A percentile compares a stretch with the other conserved stretches of the same genome.
phyloP scores from a whole-genome alignment of 2,329 filamentous ascomycete species.

The Fusarium nanum region DNA sequence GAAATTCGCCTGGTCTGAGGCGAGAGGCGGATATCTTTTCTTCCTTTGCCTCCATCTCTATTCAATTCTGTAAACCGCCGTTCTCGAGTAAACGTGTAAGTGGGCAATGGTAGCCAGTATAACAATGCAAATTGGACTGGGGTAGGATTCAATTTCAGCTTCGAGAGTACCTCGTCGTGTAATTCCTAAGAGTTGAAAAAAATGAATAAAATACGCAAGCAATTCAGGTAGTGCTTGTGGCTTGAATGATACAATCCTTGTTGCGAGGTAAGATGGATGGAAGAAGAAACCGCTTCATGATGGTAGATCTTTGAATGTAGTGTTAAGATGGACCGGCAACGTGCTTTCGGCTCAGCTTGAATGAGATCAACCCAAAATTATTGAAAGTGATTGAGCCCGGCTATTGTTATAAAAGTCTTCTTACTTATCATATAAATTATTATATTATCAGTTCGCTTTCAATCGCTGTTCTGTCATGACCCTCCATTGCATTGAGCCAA shows the following conservation, averaged over 20 bases:
- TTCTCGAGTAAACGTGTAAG: neutral
- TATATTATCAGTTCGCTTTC: neutral
- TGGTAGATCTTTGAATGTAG: neutral
- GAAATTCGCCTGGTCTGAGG: slow-evolving; percentile 41
- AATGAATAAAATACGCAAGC: neutral
- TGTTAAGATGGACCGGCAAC: neutral
- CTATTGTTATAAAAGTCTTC: neutral
- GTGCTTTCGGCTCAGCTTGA: neutral
- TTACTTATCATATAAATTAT: neutral
- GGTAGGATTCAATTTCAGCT: neutral
- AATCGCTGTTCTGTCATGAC: neutral
- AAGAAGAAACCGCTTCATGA: neutral
- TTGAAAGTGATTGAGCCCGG: neutral
- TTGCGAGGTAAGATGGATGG: neutral
- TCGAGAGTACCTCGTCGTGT: neutral
- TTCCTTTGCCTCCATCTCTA: neutral
- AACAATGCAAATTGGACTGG: neutral
- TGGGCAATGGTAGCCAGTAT: neutral
- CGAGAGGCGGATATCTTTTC: neutral
- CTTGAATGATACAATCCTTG: neutral
- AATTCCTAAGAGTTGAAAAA: neutral
- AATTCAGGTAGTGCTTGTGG: neutral
- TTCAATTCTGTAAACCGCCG: neutral
- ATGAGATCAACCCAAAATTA: neutral
- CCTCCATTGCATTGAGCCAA: neutral